Evolutionary conservation across 2,329 filamentous ascomycete genomes (phyloP), one percentile per base, ranked within the genome.

Genomic region (Conoideocrella luteorostrata): DNA sequence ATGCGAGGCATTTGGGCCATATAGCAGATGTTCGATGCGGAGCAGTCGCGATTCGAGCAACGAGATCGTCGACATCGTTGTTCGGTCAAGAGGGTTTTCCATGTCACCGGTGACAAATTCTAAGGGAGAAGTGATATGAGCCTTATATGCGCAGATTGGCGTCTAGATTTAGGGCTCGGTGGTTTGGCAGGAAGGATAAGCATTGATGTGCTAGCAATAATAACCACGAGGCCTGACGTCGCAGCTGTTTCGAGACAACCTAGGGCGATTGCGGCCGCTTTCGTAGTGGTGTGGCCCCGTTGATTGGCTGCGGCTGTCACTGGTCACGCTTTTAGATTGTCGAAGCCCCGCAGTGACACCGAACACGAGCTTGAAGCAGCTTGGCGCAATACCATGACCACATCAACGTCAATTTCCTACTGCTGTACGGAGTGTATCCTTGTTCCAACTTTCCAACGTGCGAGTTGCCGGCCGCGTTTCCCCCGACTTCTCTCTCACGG

Each of bases 1-100:
- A 2, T 60, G 51, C 2, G 64, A 56, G 2, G 58, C 51, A 2
- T 62, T 44, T 4, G 69, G 62, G 21, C 78, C 78, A 52, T 75
- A 71, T 35, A 82, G 67, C 3, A 80, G 59, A 51, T 80, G 76
- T 53, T 82, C 78, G 46, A 82, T 65, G 36, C 78, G 75, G 13
- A 71, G 61, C 10, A 82, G 69, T n/a, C 78, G 77, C 40, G 72
- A 66, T 55, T 80, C 77, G 28, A 82, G 69, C 21, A 80, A 66
- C 33, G 67, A 69, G 47, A 82, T 69, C 1, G 78, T 80, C 26
- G 70, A 66, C 7, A 78, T 62, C 1, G 75, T 71, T 4, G 74
- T 77, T 43, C 71, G 65, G 55, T 79, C 74, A 20, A 77, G 60
- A 7, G 64, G 60, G 48, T 52, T 56, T 32, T 61, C 56, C 61